Base-by-base conservation (phyloP, 331 rosid species). In the Dryas integrifolia region DNA sequence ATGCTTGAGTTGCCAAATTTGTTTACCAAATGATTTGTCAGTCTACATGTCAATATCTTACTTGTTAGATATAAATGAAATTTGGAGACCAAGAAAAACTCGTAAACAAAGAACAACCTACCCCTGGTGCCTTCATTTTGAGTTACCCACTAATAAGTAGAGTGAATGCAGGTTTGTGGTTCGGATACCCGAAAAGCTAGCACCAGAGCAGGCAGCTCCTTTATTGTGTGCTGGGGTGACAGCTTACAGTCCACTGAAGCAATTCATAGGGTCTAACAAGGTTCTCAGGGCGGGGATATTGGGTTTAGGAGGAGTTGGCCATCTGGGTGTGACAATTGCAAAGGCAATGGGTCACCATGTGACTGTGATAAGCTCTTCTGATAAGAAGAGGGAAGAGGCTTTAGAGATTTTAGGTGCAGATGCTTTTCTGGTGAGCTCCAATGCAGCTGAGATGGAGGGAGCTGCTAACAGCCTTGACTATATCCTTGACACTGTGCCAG, bases 331-430 rank as follows among this genome's bases (percentile, higher is more conserved):
- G 40, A 14, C 43, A 30, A 78, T 78, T 50, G 82, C 86, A 4
- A 78, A 78, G 75, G 83, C 86, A 59, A 69, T 74, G 86, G 86
- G 80, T 21, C 77, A 82, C 69, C 82, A 78, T 58, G 77, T 78
- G 24, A 78, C 80, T 10, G 82, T 78, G 56, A 78, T 82, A 74
- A 82, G 86, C 69, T 74, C 85, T 58, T 78, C 86, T 39, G 70
- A 78, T 52, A 70, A 65, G 68, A 82, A 82, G 53, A 82, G 40
- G 48, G 65, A 73, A 16, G 86, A 78, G 67, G 81, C 83, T 9
- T 65, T 70, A 9, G 56, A 70, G 50, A 69, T 75, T 52, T 61
- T 78, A 18, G 80, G 81, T 10, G 79, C 81, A 9, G 81, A 82
- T 65, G 65, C 67, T 58, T 82, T 64, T 72, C 72, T 82, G 41